Evolutionary conservation across 2,329 filamentous ascomycete species (phyloP).

Genomic region (Trichoderma polysporum): DNA sequence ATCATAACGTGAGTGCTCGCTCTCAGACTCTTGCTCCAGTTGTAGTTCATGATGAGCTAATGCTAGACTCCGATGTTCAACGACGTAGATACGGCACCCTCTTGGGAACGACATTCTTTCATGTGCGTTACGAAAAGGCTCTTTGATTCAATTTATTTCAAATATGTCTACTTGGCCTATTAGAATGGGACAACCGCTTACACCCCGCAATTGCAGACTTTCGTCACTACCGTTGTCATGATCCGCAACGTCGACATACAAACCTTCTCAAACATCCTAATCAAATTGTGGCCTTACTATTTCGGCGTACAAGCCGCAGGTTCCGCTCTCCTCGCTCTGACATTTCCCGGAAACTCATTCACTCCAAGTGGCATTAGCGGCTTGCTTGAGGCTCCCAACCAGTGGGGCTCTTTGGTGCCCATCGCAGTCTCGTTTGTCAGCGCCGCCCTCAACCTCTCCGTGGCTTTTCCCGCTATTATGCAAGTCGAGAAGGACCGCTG

Average conservation of each 20-base stretch:
- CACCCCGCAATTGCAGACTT: constrained; percentile 54
- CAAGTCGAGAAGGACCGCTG: constrained; percentile 73
- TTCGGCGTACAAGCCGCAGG: constrained; percentile 79
- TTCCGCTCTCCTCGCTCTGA: constrained; percentile 71
- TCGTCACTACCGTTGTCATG: constrained; percentile 70
- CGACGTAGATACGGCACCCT: constrained; percentile 75
- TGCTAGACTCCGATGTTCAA: neutral
- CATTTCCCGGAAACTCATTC: constrained; percentile 67
- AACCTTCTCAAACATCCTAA: constrained; percentile 79
- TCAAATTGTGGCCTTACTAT: constrained; percentile 81
- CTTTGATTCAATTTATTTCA: neutral
- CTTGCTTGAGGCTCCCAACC: constrained; percentile 59
- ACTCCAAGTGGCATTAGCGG: constrained; percentile 51
- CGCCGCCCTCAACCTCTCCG: constrained; percentile 66
- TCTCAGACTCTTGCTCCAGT: neutral
- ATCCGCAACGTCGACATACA: constrained; percentile 75
- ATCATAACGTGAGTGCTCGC: constrained; percentile 61
- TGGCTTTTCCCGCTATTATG: constrained; percentile 74
- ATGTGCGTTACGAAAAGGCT: constrained; percentile 49
- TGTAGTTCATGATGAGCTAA: neutral
- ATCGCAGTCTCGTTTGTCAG: constrained; percentile 69
- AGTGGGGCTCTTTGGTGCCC: constrained; percentile 65
- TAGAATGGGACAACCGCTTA: neutral
- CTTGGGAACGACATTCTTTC: constrained; percentile 82
- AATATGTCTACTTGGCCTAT: neutral